These are phyloP conservation scores for Hypomontagnella monticulosa DNA, from an alignment of 495 filamentous ascomycete species.

Conservation along the genomic window DNA sequence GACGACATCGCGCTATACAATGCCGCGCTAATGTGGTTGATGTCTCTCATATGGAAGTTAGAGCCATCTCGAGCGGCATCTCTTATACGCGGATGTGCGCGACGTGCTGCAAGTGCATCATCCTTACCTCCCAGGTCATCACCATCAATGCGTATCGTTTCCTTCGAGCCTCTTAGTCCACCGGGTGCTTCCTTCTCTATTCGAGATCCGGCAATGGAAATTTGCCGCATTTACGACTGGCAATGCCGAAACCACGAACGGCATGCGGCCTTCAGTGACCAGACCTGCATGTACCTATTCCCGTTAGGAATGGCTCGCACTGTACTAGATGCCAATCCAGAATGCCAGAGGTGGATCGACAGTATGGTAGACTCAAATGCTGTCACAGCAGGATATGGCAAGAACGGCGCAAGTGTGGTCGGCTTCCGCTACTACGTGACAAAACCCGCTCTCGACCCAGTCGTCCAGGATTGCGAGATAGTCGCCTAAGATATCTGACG, in stretches of 20 bases:
- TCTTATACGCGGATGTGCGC: constrained; percentile 26
- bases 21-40: constrained; percentile 34
- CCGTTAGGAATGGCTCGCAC: constrained; percentile 38
- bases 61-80: constrained; percentile 23
- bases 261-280: constrained; percentile 16
- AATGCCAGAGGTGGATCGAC: constrained; percentile 28
- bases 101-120: constrained; percentile 9
- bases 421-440: constrained; percentile 37
- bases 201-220: constrained; percentile 37
- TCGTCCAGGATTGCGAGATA: neutral
- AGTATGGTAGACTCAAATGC: constrained; percentile 32
- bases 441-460: constrained; percentile 20
- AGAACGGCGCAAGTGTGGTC: constrained; percentile 27
- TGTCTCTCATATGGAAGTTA: constrained; percentile 39
- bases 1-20: constrained; percentile 39
- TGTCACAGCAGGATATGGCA: constrained; percentile 31
- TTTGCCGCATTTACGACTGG: constrained; percentile 39
- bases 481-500: neutral
- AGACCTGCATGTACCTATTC: constrained; percentile 38
- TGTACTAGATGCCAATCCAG: constrained; percentile 27
- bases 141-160: neutral
- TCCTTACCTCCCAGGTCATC: constrained; percentile 6
- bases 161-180: constrained; percentile 32
- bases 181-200: constrained; percentile 32
- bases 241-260: constrained; percentile 33